Base-by-base conservation (phyloP, 208 protist genomes). In the Perkinsela sp. region DNA sequence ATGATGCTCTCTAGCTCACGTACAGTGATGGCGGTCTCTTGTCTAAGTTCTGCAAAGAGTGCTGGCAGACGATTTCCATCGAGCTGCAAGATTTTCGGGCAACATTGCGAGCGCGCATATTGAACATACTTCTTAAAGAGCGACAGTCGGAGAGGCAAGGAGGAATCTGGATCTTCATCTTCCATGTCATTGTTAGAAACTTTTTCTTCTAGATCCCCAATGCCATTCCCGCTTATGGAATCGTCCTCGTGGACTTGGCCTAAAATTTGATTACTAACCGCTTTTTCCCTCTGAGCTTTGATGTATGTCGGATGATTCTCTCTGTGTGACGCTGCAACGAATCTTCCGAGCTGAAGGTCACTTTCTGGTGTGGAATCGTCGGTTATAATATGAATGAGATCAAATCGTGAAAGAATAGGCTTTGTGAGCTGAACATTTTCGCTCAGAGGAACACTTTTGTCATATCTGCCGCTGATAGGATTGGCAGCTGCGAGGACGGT, bases 351-450 rank as follows among this genome's bases (percentile, higher is more conserved):
- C 22, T 82, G 75, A 68, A 88, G 80, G 76, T 99, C 96, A 16
- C 84, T 72, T 66, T 93, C 83, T n/a, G 90, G 87, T 69, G 97
- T 93, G 1, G 96, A 90, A 68, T 83, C 85, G 77, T 99, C 96
- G 30, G 85, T 80, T 30, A 98, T 91, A 66, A 90, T 87, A 72
- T 90, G 92, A 31, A 93, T 75, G 28, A 93, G 75, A 66, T 93
- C 86, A 71, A 99, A 99, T 72, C 97, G 94, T n/a, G 95, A 98
- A 32, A 99, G 77, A 75, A 99, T 98, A 2, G 96, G 95, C 67
- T 97, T 94, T 0, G 95, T 96, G 28, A 99, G 83, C 71, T 98
- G 95, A 28, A 98, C 93, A 72, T 99, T 98, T 28, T 95, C 77
- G 15, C 88, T 75, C 67, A 98, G 96, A 31, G 90, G 92, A 2